Evolutionary conservation across 805 yeast species (phyloP), one percentile per base, ranked within the genome.

Genomic region (Pichia heedii): DNA sequence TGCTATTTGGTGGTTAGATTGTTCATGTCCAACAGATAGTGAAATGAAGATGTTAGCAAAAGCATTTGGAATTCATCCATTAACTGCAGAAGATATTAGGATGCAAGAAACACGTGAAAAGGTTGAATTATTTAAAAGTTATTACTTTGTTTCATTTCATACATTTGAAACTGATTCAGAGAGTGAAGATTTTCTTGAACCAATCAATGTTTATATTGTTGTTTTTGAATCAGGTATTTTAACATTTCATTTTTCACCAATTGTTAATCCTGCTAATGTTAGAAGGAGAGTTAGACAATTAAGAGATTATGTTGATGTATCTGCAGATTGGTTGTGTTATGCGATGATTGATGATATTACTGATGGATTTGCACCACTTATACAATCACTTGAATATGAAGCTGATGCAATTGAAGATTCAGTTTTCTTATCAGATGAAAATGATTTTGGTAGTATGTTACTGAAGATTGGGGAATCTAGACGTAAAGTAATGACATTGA

Each of bases 51-150:
- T 85, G 54, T 62, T 93, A 34, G 82, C 96, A 10, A 89, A 89
- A 55, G 93, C 97, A 0, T 90, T 90, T 63, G 96, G 96, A 10
- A 86, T 90, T 65, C 98, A 90, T 69, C 98, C 98, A 26, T 79
- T 90, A 70, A 90, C 98, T 0, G 88, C 96, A 1, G 98, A 90
- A 67, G 98, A 90, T 79, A 89, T 90, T 51, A 71, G 96, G 45
- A 84, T 87, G 77, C 95, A 89, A 66, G 98, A 90, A 67, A 78
- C 96, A 21, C 88, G 98, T 66, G 98, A 90, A 68, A 90, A 90
- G 65, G 97, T 90, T 26, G 98, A 90, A 65, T 69, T 90, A 49
- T 90, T 90, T 73, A 77, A 79, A 54, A 76, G 77, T 52, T 90
- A 90, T 65, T 90, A 93, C 64, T 88, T 93, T 68, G 95, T 93